phyloP scores from a whole-genome alignment of 78 protist species.

The Dictyostelium capitatum region DNA sequence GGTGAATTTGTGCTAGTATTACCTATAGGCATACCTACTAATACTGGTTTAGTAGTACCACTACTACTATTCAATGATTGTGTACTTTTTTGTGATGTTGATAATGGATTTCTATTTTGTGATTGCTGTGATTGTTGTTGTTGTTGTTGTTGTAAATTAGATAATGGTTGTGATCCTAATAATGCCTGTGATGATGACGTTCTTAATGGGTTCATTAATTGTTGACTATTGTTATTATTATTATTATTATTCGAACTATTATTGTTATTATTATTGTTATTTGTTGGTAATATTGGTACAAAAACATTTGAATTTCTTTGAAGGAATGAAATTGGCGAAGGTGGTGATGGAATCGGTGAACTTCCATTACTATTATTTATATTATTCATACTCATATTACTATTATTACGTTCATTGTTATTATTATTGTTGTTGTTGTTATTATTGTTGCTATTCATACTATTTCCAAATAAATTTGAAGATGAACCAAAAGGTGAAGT shows the following conservation, averaged over 20 bases:
- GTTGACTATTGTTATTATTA: neutral
- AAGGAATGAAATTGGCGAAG: conserved; percentile 42
- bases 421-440: neutral
- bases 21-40: conserved; percentile 25
- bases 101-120: neutral
- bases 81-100: conserved; percentile 4
- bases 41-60: conserved; percentile 44
- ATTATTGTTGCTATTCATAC: neutral
- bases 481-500: conserved; percentile 25
- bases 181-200: neutral
- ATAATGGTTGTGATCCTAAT: neutral
- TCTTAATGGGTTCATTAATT: neutral
- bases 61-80: neutral
- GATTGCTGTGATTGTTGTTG: neutral
- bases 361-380: conserved; percentile 8
- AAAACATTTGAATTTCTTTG: neutral
- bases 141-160: neutral
- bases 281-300: conserved; percentile 35
- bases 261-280: neutral
- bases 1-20: neutral
- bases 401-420: neutral
- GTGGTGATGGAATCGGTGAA: conserved; percentile 73
- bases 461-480: conserved; percentile 2
- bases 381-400: neutral
- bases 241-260: neutral